phyloP scores from a whole-genome alignment of 2,329 filamentous ascomycete species.

The Penicillium sclerotigenum region DNA sequence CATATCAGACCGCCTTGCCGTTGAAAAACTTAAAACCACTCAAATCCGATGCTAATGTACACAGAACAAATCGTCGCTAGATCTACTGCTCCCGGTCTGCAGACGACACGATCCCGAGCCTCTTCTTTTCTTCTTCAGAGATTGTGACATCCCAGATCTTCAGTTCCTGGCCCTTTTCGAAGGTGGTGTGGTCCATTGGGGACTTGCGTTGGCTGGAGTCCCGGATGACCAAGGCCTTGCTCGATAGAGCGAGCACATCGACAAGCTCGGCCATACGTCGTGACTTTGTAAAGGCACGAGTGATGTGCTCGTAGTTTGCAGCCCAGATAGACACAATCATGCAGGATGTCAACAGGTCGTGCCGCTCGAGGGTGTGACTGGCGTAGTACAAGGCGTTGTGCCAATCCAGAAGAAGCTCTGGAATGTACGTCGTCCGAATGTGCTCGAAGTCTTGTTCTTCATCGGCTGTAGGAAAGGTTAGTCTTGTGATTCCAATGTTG shows the following conservation, averaged over 20 bases:
- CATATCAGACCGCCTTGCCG: constrained; percentile 6
- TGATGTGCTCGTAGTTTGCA: constrained; percentile 64
- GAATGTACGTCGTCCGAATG: constrained; percentile 75
- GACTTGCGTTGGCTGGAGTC: constrained; percentile 42
- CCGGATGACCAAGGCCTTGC: constrained; percentile 59
- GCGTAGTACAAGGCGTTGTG: constrained; percentile 76
- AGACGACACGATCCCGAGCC: not conserved
- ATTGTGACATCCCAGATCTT: constrained; percentile 40
- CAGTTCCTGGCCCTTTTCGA: constrained; percentile 35
- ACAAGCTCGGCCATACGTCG: constrained; percentile 72
- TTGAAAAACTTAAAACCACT: not conserved
- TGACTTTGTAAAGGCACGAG: constrained; percentile 61
- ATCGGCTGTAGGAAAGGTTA: constrained; percentile 37
- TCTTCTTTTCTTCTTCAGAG: constrained; percentile 25
- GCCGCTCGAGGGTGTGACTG: constrained; percentile 65
- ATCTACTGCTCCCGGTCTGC: not conserved
- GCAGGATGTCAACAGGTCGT: constrained; percentile 74
- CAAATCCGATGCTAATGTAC: constrained; percentile 19
- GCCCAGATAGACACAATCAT: constrained; percentile 85
- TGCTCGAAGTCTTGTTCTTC: constrained; percentile 61
- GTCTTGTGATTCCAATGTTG: not conserved
- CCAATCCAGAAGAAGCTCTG: constrained; percentile 81
- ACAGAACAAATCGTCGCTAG: constrained; percentile 9
- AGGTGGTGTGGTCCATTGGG: constrained; percentile 41
- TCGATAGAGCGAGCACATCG: constrained; percentile 71